A percentile compares a stretch with the other conserved stretches of the same genome.
These are phyloP conservation scores for Epichloe scottii DNA, from an alignment of 2,329 filamentous ascomycete genomes.

Conservation along the genomic window DNA sequence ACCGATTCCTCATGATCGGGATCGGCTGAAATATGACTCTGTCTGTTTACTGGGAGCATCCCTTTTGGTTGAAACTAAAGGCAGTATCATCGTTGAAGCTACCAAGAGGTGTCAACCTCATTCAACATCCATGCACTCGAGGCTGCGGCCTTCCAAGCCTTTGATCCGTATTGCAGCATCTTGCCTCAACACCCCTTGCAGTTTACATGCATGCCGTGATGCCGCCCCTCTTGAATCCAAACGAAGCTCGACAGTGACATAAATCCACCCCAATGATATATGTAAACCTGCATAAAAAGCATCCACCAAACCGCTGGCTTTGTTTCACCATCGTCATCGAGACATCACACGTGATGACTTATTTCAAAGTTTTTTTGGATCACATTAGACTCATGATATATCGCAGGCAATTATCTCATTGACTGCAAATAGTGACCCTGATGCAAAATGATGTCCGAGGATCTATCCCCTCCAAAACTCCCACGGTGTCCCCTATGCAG, in stretches of 20 bases:
- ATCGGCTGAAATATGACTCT: no score
- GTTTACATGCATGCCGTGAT: neutral
- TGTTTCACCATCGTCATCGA: neutral
- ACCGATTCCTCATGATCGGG: no score
- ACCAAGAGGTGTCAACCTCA: no score
- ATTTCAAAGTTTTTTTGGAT: neutral
- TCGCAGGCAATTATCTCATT: constrained; percentile 20
- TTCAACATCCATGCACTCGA: no score
- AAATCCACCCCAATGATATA: no score
- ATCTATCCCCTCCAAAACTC: constrained; percentile 33
- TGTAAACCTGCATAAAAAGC: no score
- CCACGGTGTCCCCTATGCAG: constrained; percentile 29
- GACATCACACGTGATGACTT: neutral
- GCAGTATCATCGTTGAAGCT: no score
- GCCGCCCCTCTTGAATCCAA: no score
- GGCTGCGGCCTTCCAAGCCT: no score
- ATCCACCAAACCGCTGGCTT: neutral
- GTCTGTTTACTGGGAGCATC: no score
- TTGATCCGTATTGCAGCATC: neutral
- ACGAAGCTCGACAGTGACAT: no score
- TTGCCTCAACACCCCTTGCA: neutral
- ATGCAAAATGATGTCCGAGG: constrained; percentile 37
- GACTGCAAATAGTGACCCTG: constrained; percentile 28
- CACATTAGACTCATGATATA: neutral
- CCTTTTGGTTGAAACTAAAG: no score